Base-by-base conservation (phyloP, 1,284 basidiomycete species). In the Tylopilus sp. region DNA sequence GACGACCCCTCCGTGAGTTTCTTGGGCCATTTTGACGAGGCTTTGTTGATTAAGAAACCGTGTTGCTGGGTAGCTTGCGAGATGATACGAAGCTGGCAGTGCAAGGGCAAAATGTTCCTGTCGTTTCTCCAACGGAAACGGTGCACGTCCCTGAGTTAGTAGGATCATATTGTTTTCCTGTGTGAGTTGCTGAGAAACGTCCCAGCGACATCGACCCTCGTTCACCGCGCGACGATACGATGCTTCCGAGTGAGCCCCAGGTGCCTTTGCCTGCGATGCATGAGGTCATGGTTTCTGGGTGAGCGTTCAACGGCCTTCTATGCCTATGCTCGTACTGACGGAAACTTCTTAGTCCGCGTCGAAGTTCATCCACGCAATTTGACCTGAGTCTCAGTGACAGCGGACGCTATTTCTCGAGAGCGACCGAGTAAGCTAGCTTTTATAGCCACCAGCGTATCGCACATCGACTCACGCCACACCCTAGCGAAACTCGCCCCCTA, bases 401-500 rank as follows among this genome's bases (percentile, higher is more conserved):
- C 3, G 55, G 37, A 1, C 50, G 29, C 7, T 67, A 48, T 33
- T 56, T 48, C 42, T 24, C 44, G 9, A 53, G 52, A 11, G 14
- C 41, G 24, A 42, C 33, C 14, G 54, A 64, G 67, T 67, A 51
- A 51, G 68, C 6, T 8, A 18, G 26, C 6, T 7, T 26, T 26
- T 35, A 26, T n/a, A 1, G 11, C 41, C 15, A 11, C 1, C 15
- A 9, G 1, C n/a, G 1, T 26, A 15, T 14, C 11, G 2, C 17
- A 43, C 20, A 3, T 39, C 9, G 14, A 30, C 50, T 66, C 17
- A 60, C 17, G 1, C 21, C 17, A 7, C 15, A 15, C 45, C 45
- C 4, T 41, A 74, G 73, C 43, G 73, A 74, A 56, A 66, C 70
- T 9, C 60, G 62, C n/a, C 73, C 73, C 0, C 61, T 74, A 15